Percentiles rank a stretch among this genome's conserved stretches.
These are phyloP conservation scores for Jatropha multifida DNA, from an alignment of 441 rosid species.

Conservation along the genomic window DNA sequence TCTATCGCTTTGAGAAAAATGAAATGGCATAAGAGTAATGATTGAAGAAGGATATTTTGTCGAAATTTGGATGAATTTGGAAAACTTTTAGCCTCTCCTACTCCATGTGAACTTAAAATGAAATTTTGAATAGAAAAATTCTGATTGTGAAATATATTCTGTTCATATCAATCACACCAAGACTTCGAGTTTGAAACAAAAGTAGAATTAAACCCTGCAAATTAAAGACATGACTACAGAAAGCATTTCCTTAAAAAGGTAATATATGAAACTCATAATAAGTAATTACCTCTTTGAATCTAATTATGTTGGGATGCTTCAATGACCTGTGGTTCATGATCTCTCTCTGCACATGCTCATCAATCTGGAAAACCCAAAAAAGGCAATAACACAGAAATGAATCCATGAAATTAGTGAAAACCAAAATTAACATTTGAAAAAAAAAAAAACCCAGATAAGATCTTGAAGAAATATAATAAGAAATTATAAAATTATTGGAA, in stretches of 20 bases:
- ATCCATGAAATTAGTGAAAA: neutral
- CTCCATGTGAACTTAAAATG: too few species aligned
- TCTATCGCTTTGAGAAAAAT: neutral
- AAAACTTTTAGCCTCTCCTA: neutral
- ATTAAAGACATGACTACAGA: neutral
- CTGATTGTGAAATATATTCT: slow-evolving; percentile 7
- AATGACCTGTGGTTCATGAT: slow-evolving; percentile 58
- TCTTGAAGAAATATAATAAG: neutral
- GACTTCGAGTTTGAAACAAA: neutral
- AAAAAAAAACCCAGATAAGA: neutral
- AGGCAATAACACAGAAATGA: neutral
- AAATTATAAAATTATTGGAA: too few species aligned
- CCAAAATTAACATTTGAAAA: neutral
- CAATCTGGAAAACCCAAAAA: slow-evolving; percentile 43
- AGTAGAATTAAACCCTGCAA: neutral
- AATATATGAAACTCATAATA: neutral
- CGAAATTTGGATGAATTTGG: neutral
- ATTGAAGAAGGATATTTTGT: neutral
- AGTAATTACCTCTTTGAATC: slow-evolving; percentile 47
- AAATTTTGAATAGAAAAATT: too few species aligned
- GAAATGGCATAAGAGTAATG: neutral
- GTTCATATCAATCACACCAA: slow-evolving; percentile 3
- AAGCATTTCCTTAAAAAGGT: neutral
- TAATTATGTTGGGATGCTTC: slow-evolving; percentile 57
- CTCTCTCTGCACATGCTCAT: slow-evolving; percentile 58